Base-by-base conservation (phyloP, 202 grass and related monocot genomes). In the Eragrostis tef region DNA sequence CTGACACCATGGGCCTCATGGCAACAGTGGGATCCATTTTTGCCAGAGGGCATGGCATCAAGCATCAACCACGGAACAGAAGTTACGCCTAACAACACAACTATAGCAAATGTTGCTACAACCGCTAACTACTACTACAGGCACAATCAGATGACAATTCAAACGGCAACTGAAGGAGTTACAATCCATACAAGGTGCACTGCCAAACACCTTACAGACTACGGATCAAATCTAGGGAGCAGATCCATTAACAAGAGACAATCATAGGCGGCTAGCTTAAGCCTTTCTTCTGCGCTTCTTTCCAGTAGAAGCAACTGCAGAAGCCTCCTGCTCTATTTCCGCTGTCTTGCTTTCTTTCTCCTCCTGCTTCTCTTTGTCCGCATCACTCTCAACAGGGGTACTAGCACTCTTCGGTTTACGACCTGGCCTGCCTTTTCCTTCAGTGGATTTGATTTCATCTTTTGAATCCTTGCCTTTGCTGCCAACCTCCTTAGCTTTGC, bases 221-320 rank as follows among this genome's bases (percentile, higher is more conserved):
- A 85, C 10, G 14, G 36, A 46, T 10, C 50, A 24, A 58, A 80
- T n/a, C 50, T 69, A 53, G 65, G 62, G 31, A 58, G 66, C 49
- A 11, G 64, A 73, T 72, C 59, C 81, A 84, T 92, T 81, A 89
- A 89, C 90, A 86, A 69, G 26, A 78, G 27, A 75, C 72, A 16
- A 25, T 61, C 69, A 56, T 17, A 29, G 61, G 75, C 8, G 1
- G 46, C 60, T 29, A 66, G 67, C 84, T 88, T 41, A 83, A 29
- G 80, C 89, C 88, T 84, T 91, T 70, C 88, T 91, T 74, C 84
- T 91, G 69, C 86, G 88, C 86, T 87, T 94, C 86, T 91, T 94
- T 31, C 83, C 88, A 47, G 86, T 53, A 65, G 88, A 88, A 29
- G 80, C 73, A 41, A 44, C 77, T 44, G 48, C 87, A 4, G 90